A percentile compares a stretch with the other conserved stretches of the same genome.
Conservation (phyloP, 352 stramenopile species). For the Thalassiosira gravida region DNA sequence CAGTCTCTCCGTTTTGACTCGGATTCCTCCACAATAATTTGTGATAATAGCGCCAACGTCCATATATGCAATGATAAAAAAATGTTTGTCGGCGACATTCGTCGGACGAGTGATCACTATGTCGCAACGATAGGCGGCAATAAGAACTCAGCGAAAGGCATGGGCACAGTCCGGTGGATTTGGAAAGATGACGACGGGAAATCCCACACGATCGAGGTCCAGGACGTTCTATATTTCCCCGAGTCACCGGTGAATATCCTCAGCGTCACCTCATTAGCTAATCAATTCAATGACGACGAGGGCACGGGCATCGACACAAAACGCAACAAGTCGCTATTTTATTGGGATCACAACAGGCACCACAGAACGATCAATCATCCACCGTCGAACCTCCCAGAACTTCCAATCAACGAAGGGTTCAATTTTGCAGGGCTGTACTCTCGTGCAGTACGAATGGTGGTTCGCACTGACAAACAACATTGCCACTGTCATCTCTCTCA, state of each 20-base stretch:
- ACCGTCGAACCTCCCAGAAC: background rate
- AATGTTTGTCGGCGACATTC: constrained; percentile 15
- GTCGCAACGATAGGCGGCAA: constrained; percentile 29
- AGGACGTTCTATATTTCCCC: constrained; percentile 26
- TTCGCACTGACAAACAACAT: background rate
- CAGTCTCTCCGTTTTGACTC: constrained; percentile 10
- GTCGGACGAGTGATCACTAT: background rate
- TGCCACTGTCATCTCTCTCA: background rate
- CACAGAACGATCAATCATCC: constrained; percentile 13
- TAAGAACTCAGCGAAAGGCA: background rate
- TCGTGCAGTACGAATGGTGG: background rate
- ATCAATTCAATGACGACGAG: constrained; percentile 12
- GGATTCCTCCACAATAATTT: constrained; percentile 19
- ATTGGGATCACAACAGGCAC: constrained; percentile 9
- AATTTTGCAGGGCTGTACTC: background rate
- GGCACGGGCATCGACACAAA: constrained; percentile 23
- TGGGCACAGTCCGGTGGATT: constrained; percentile 20
- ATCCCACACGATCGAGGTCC: background rate
- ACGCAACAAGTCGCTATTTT: constrained; percentile 4
- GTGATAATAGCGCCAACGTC: constrained; percentile 23
- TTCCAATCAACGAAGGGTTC: background rate
- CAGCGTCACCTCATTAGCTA: constrained; percentile 20
- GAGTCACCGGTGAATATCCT: constrained; percentile 29
- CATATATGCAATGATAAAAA: constrained; percentile 28
- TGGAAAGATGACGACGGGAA: constrained; percentile 25